phyloP scores from a whole-genome alignment of 345 rosid genomes.

The Pugionium cornutum region DNA sequence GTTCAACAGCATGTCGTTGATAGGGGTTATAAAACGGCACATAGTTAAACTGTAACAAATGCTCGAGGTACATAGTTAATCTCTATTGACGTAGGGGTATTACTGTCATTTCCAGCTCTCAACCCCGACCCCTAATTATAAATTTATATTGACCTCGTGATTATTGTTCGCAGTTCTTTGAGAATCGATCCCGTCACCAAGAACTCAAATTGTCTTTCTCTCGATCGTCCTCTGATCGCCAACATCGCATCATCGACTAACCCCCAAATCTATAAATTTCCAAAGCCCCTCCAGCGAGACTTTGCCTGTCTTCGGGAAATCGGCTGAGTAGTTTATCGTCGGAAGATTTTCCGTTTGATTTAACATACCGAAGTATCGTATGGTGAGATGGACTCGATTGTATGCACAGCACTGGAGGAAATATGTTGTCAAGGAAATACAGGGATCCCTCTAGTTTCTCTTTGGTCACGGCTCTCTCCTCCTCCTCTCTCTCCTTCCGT shows the following conservation, averaged over 20 bases:
- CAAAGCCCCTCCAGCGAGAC: conserved; percentile 9
- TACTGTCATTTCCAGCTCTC: background rate
- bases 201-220: conserved; percentile 18
- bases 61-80: background rate
- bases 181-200: conserved; percentile 36
- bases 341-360: conserved; percentile 12
- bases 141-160: background rate
- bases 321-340: background rate
- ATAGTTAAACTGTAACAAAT: background rate
- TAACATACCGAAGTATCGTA: conserved; percentile 15
- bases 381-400: conserved; percentile 53
- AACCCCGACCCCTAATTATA: background rate
- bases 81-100: background rate
- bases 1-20: conserved; percentile 15
- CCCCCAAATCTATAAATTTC: conserved; percentile 12
- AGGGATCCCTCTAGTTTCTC: conserved; percentile 49
- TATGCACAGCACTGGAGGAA: conserved; percentile 61
- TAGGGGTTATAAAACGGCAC: background rate
- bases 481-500: conserved; percentile 36
- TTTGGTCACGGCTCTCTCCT: conserved; percentile 49
- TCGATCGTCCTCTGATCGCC: conserved; percentile 26
- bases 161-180: conserved; percentile 18
- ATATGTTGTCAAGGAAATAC: conserved; percentile 55
- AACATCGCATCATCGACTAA: conserved; percentile 8
- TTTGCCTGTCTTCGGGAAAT: background rate